phyloP scores from a whole-genome alignment of 306 rosid species.

The Casuarina glauca region DNA sequence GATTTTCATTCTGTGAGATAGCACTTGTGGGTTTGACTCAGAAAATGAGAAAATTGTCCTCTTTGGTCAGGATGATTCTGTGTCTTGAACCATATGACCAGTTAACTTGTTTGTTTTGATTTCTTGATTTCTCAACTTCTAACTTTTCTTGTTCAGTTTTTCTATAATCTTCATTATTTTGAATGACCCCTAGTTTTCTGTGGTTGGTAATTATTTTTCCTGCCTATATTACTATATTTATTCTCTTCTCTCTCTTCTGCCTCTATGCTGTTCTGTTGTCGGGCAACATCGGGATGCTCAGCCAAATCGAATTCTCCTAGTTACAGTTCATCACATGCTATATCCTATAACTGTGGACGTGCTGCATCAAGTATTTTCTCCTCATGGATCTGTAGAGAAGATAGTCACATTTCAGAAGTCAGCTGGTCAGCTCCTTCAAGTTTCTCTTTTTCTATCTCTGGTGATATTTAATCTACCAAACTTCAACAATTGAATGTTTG shows the following conservation, averaged over 20 bases:
- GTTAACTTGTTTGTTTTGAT: not conserved
- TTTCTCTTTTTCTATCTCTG: conserved; percentile 52
- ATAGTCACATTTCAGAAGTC: conserved; percentile 99
- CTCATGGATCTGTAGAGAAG: conserved; percentile 99
- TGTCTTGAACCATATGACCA: not conserved
- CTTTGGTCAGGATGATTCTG: not conserved
- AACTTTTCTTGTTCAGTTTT: conserved; percentile 3
- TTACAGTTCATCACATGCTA: conserved; percentile 97
- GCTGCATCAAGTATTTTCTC: conserved; percentile 97
- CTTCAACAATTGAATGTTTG: conserved; percentile 12
- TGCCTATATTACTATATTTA: conserved; percentile 71
- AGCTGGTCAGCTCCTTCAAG: conserved; percentile 95
- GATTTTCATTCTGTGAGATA: not conserved
- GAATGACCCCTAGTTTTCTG: conserved; percentile 22
- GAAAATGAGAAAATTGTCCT: not conserved
- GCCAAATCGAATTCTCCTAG: conserved; percentile 99
- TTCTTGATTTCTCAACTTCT: conserved; percentile 2
- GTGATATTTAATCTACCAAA: conserved; percentile 27
- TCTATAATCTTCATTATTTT: conserved; percentile 7
- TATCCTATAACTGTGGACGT: conserved; percentile 99
- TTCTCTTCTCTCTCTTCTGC: conserved; percentile 83
- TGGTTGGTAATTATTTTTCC: conserved; percentile 34
- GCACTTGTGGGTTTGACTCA: not conserved
- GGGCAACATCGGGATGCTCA: conserved; percentile 72
- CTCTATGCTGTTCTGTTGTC: conserved; percentile 79